These are phyloP conservation scores for Cicer judaicum DNA, from an alignment of 306 rosid genomes.

Conservation along the genomic window DNA sequence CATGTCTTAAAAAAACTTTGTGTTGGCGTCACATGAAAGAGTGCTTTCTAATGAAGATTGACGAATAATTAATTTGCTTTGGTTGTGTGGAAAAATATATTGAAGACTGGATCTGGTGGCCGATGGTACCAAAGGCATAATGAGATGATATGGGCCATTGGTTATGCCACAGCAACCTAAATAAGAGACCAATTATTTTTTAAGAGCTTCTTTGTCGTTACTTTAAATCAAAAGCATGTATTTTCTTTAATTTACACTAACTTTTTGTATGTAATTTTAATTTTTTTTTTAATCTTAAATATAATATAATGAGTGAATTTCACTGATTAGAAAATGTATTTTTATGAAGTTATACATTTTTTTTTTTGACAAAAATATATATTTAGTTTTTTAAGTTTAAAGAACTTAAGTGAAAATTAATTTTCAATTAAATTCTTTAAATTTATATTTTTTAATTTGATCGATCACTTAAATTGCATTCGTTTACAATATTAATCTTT, in stretches of 20 bases:
- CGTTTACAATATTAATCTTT: no score
- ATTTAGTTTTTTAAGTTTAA: no score
- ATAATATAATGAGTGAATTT: no score
- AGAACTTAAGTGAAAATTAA: no score
- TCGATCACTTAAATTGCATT: no score
- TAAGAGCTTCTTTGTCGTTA: slow-evolving; percentile 39
- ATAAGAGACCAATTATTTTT: slow-evolving; percentile 42
- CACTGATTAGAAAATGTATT: no score
- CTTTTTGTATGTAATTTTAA: no score
- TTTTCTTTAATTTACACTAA: not conserved
- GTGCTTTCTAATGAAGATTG: slow-evolving; percentile 44
- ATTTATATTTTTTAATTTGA: no score
- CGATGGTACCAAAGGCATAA: slow-evolving; percentile 41
- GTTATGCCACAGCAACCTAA: slow-evolving; percentile 37
- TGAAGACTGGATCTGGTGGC: slow-evolving; percentile 43
- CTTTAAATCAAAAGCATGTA: slow-evolving; percentile 31
- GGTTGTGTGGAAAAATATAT: slow-evolving; percentile 2
- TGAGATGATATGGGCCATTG: slow-evolving; percentile 47
- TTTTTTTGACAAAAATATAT: no score
- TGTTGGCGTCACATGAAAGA: slow-evolving; percentile 41
- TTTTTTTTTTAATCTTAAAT: no score
- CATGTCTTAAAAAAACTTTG: slow-evolving; percentile 34
- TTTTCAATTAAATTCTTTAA: no score
- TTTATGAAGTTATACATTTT: no score
- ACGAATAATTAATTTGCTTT: slow-evolving; percentile 43